Evolutionary conservation across 768 basidiomycete genomes (phyloP).

Genomic region (Termitomyces sp.): DNA sequence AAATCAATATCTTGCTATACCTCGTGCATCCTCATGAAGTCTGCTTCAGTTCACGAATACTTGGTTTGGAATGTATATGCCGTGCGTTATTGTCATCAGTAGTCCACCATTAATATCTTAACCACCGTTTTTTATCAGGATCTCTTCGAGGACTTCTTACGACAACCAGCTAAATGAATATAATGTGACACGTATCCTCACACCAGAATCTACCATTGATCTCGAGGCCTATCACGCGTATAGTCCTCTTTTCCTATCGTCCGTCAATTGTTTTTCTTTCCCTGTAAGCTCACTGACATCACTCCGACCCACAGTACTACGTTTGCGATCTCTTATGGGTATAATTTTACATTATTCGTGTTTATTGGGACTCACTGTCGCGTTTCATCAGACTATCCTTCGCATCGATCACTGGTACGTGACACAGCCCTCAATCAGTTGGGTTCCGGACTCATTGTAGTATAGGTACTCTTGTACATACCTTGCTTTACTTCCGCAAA

Average conservation of each 20-base stretch:
- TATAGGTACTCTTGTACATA: slow-evolving; percentile 59
- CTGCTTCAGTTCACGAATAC: slow-evolving; percentile 50
- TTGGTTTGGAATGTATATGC: slow-evolving; percentile 53
- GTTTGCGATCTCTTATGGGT: slow-evolving; percentile 72
- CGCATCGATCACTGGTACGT: slow-evolving; percentile 57
- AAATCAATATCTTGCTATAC: slow-evolving; percentile 1
- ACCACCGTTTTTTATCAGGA: slow-evolving; percentile 23
- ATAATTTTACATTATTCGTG: not conserved
- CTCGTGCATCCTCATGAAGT: not conserved
- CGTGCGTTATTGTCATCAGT: slow-evolving; percentile 26
- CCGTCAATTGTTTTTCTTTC: not conserved
- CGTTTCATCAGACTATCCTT: slow-evolving; percentile 47
- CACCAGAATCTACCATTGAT: slow-evolving; percentile 48
- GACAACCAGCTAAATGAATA: slow-evolving; percentile 55
- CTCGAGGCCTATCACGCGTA: slow-evolving; percentile 48
- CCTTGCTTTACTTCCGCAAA: slow-evolving; percentile 69
- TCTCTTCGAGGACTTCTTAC: slow-evolving; percentile 58
- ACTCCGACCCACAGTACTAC: slow-evolving; percentile 33
- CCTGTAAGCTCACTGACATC: not conserved
- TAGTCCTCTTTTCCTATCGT: slow-evolving; percentile 56
- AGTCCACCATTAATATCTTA: not conserved
- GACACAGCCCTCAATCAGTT: too few species aligned
- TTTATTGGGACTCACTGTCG: not conserved
- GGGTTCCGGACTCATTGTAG: not conserved
- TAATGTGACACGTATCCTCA: slow-evolving; percentile 54